Base-by-base conservation (phyloP, 2,329 filamentous ascomycete genomes). In the Diaporthe helianthi region DNA sequence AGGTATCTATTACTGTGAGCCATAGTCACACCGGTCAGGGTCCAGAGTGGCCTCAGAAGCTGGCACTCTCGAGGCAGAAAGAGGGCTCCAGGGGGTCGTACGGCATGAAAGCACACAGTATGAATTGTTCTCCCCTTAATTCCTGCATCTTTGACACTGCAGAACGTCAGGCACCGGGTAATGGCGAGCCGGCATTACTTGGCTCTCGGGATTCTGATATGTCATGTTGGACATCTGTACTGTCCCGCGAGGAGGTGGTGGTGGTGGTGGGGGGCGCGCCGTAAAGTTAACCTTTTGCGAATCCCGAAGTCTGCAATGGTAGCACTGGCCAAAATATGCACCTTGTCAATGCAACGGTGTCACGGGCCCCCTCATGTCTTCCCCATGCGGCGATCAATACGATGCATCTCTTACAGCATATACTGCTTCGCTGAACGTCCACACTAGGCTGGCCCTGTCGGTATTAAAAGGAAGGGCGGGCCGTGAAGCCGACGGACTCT, bases 211-310 rank as follows among this genome's bases (percentile, higher is more conserved):
- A 19, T 31, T 58, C 24, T 58, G 65, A 67, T 19, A 12, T 67
- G 52, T 67, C 65, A 53, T 49, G 65, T 67, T 31, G 52, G 58
- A 63, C n/a, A n/a, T n/a, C n/a, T n/a, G n/a, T n/a, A n/a, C 58
- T 29, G 41, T 19, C 29, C 7, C 22, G 55, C 52, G 64, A 24
- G 8, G 22, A 13, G 22, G 31, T n/a, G n/a, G n/a, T n/a, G n/a
- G n/a, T n/a, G n/a, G n/a, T n/a, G n/a, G n/a, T n/a, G n/a, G n/a
- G n/a, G n/a, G n/a, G n/a, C n/a, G n/a, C n/a, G n/a, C n/a, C n/a
- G n/a, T n/a, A n/a, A 58, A 19, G 54, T 58, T 44, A 22, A 46
- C 26, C 17, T 38, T 29, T 54, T 67, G 65, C 24, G 41, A 63
- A 36, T 63, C n/a, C n/a, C n/a, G n/a, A n/a, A n/a, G n/a, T n/a